Evolutionary conservation across 352 stramenopile species (phyloP), one percentile per base, ranked within the genome.

Genomic region (Aphanomyces euteiches): DNA sequence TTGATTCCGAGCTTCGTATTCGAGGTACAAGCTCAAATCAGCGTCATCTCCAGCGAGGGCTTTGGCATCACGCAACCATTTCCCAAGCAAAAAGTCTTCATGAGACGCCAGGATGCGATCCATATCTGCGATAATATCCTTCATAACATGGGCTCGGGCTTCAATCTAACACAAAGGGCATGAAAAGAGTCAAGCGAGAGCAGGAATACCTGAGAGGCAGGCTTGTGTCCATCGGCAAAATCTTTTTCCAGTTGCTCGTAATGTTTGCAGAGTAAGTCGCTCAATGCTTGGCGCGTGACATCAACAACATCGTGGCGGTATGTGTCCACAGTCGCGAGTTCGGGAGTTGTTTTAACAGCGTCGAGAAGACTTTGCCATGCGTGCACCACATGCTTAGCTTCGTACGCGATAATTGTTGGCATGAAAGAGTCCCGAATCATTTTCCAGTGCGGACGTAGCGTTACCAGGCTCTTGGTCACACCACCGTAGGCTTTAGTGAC

Each of bases 1-100:
- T 73, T 90, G 83, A 69, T 92, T 92, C 28, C 85, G 83, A n/a
- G 85, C 85, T 73, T 92, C 82, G 69, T 90, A 92, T 72, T 92
- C 85, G 68, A 85, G 88, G 71, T 90, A 92, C 17, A 78, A 69
- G n/a, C 37, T 38, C 36, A 72, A 37, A 0, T 72, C 60, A 39
- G 54, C 37, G 34, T 84, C 67, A 3, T 63, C 65, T 17, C 66
- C 67, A 6, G 71, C 81, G 7, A 92, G 75, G 0, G 75, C 75
- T 5, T 80, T 80, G 0, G 85, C 85, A 59, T 90, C 80, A 15
- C 73, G 73, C 63, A 90, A 82, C 85, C 85, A 92, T 4, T 82
- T 85, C 10, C 85, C 85, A 10, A 92, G 75, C 34, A 92, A 65
- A 56, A 89, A 92, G 67, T 90, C 82, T 1, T 82, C 69, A 47